These are phyloP conservation scores for Sporobolomyces phaffii DNA, from an alignment of 768 basidiomycete genomes.

Conservation along the genomic window DNA sequence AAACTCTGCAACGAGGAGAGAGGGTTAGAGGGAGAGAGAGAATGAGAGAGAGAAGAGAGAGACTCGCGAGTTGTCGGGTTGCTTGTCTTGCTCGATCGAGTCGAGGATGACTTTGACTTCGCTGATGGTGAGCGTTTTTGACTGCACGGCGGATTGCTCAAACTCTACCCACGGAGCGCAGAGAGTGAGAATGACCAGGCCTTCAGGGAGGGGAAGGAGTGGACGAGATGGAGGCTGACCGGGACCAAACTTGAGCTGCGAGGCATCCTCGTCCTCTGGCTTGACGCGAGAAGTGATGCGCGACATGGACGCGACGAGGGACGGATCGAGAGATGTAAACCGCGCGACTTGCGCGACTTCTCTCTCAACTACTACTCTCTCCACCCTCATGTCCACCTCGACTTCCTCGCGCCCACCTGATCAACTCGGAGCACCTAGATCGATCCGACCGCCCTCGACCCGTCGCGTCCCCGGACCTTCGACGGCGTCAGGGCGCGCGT, in stretches of 20 bases:
- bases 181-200: neutral
- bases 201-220: neutral
- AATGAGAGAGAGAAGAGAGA: constrained; percentile 42
- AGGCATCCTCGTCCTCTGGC: constrained; percentile 36
- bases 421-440: neutral
- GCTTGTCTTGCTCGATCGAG: constrained; percentile 63
- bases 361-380: too few relatives aligned
- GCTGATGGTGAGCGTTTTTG: constrained; percentile 61
- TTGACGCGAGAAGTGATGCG: constrained; percentile 22
- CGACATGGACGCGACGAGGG: constrained; percentile 6
- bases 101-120: constrained; percentile 87
- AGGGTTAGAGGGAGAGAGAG: neutral
- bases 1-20: constrained; percentile 75
- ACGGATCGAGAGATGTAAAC: neutral
- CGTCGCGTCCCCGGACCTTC: too few relatives aligned
- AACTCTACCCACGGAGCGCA: constrained; percentile 56
- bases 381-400: neutral
- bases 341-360: too few relatives aligned
- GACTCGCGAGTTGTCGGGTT: constrained; percentile 78
- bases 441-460: constrained; percentile 8
- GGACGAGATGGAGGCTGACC: neutral
- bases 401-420: neutral
- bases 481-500: too few relatives aligned
- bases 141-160: constrained; percentile 72
- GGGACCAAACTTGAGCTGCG: constrained; percentile 23